Conservation (phyloP, 2,329 filamentous ascomycete species). For the Fusarium sp. region DNA sequence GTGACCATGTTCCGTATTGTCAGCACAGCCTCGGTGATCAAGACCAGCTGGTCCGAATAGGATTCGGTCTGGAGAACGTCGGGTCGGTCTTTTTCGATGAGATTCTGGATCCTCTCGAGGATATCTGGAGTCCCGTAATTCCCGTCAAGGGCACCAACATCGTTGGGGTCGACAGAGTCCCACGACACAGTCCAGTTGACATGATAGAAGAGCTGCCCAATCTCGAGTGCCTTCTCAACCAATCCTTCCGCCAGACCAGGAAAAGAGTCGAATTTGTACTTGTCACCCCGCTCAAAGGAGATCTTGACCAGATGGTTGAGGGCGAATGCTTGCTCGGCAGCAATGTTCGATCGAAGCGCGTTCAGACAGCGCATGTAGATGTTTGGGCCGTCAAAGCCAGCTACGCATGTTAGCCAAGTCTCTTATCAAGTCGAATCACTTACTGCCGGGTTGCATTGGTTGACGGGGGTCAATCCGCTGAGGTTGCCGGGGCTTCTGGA, state of each 20-base stretch:
- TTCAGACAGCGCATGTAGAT: slow-evolving; percentile 92
- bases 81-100: slow-evolving; percentile 69
- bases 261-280: slow-evolving; percentile 95
- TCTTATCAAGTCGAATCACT: slow-evolving; percentile 41
- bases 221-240: slow-evolving; percentile 83
- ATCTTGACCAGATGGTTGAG: slow-evolving; percentile 95
- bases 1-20: slow-evolving; percentile 98
- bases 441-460: slow-evolving; percentile 71
- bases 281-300: slow-evolving; percentile 92
- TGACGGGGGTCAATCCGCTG: slow-evolving; percentile 54
- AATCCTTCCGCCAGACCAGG: slow-evolving; percentile 88
- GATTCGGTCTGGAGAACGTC: slow-evolving; percentile 79
- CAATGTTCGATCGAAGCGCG: slow-evolving; percentile 82
- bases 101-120: slow-evolving; percentile 75
- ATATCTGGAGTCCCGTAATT: slow-evolving; percentile 63
- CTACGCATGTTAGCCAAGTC: slow-evolving; percentile 44
- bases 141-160: slow-evolving; percentile 59
- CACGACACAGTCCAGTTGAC: slow-evolving; percentile 86
- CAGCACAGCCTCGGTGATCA: slow-evolving; percentile 86
- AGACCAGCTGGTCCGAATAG: slow-evolving; percentile 77
- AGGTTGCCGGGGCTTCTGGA: slow-evolving; percentile 60
- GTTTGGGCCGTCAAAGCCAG: slow-evolving; percentile 80
- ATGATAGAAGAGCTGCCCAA: slow-evolving; percentile 83
- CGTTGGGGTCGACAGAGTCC: slow-evolving; percentile 65
- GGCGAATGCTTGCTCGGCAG: slow-evolving; percentile 89